Conservation (phyloP, 352 stramenopile species). For the Phytophthora palmivora region DNA sequence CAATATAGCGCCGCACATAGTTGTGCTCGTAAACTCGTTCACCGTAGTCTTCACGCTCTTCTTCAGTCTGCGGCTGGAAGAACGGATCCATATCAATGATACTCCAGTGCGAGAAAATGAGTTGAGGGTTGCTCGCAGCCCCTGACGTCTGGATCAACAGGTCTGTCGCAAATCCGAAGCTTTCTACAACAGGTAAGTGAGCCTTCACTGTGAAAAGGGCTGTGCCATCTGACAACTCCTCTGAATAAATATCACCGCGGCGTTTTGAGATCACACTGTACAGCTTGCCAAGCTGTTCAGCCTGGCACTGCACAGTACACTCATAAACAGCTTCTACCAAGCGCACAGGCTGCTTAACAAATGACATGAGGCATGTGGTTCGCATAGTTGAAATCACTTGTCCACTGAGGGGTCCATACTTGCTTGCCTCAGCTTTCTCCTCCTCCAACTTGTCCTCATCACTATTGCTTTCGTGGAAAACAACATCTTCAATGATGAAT, state of each 20-base stretch:
- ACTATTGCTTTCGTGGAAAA: slow-evolving; percentile 53
- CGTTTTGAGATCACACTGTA: slow-evolving; percentile 95
- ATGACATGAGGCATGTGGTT: slow-evolving; percentile 71
- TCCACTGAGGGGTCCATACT: slow-evolving; percentile 77
- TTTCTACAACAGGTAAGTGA: slow-evolving; percentile 95
- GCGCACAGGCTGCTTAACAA: slow-evolving; percentile 88
- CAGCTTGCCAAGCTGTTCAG: slow-evolving; percentile 93
- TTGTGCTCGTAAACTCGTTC: slow-evolving; percentile 94
- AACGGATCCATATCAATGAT: slow-evolving; percentile 96
- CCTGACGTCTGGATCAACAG: slow-evolving; percentile 95
- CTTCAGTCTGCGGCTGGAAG: slow-evolving; percentile 95
- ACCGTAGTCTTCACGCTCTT: slow-evolving; percentile 96
- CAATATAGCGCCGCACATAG: slow-evolving; percentile 94
- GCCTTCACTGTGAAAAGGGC: slow-evolving; percentile 95
- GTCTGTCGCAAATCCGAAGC: slow-evolving; percentile 93
- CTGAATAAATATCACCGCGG: slow-evolving; percentile 89
- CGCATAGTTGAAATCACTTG: slow-evolving; percentile 87
- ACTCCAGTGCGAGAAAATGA: slow-evolving; percentile 96
- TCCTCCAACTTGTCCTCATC: slow-evolving; percentile 36
- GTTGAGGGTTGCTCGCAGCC: slow-evolving; percentile 95
- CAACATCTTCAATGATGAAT: slow-evolving; percentile 87
- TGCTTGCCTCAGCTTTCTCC: slow-evolving; percentile 36
- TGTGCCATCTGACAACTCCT: slow-evolving; percentile 92
- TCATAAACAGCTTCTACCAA: slow-evolving; percentile 93
- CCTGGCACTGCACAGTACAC: slow-evolving; percentile 88